Evolutionary conservation across 208 protist species (phyloP).

Genomic region (Trypanosoma conorhini): DNA sequence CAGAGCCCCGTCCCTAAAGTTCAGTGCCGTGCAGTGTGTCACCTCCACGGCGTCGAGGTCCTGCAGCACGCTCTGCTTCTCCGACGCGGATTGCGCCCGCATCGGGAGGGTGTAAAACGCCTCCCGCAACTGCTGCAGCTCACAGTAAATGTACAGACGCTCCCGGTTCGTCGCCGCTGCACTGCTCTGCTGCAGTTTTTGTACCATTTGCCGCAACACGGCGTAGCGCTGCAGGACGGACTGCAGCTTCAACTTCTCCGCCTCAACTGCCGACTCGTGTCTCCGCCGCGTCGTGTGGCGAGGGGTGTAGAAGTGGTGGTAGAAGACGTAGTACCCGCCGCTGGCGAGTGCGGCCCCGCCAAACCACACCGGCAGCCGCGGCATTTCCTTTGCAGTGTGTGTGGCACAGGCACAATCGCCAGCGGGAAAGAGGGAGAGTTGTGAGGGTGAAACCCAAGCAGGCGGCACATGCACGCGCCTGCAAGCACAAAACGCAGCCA

Average conservation of each 20-base stretch:
- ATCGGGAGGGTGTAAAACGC: slow-evolving; percentile 38
- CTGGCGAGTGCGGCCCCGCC: slow-evolving; percentile 21
- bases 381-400: slow-evolving; percentile 34
- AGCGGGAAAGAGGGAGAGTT: slow-evolving; percentile 11
- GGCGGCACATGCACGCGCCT: too few species aligned
- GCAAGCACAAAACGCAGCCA: too few species aligned
- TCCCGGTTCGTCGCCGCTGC: slow-evolving; percentile 43
- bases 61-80: slow-evolving; percentile 33
- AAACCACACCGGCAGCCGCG: slow-evolving; percentile 46
- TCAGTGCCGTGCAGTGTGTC: slow-evolving; percentile 55
- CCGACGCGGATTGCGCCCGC: slow-evolving; percentile 30
- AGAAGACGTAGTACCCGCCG: slow-evolving; percentile 39
- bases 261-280: slow-evolving; percentile 26
- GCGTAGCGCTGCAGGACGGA: slow-evolving; percentile 30
- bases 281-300: slow-evolving; percentile 21
- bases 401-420: not conserved
- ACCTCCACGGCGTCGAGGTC: slow-evolving; percentile 41
- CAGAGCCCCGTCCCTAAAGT: slow-evolving; percentile 55
- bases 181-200: not conserved
- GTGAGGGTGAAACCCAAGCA: slow-evolving; percentile 2
- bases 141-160: slow-evolving; percentile 58
- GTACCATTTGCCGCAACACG: slow-evolving; percentile 6
- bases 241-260: slow-evolving; percentile 27
- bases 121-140: slow-evolving; percentile 46
- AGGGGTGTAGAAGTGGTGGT: slow-evolving; percentile 47